A percentile compares a stretch with the other conserved stretches of the same genome.
These are phyloP conservation scores for Talaromyces wortmannii DNA, from an alignment of 495 filamentous ascomycete genomes.

Conservation along the genomic window DNA sequence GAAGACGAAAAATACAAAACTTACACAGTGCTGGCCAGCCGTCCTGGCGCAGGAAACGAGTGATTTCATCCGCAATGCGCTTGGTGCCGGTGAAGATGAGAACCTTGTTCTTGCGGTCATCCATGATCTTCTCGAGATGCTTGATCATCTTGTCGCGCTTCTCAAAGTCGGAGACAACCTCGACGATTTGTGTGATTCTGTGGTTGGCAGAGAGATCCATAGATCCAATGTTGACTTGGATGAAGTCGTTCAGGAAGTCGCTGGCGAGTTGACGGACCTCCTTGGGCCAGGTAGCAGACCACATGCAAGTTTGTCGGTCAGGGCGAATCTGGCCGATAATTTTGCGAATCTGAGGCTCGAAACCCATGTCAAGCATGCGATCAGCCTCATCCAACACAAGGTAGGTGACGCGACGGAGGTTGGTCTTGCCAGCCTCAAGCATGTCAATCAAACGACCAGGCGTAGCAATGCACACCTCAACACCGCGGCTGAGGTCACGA, in stretches of 20 bases:
- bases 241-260: conserved; percentile 93
- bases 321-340: conserved; percentile 96
- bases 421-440: conserved; percentile 95
- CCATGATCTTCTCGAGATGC: conserved; percentile 98
- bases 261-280: conserved; percentile 93
- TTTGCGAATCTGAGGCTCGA: conserved; percentile 98
- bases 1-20: conserved; percentile 12
- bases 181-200: conserved; percentile 95
- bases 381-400: conserved; percentile 97
- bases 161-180: conserved; percentile 91
- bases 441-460: conserved; percentile 97
- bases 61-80: conserved; percentile 97
- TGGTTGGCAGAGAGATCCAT: conserved; percentile 96
- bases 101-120: conserved; percentile 85
- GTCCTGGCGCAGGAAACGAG: conserved; percentile 96
- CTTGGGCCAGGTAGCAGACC: conserved; percentile 99
- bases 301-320: conserved; percentile 99
- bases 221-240: conserved; percentile 98
- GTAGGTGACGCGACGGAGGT: conserved; percentile 96
- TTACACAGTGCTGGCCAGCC: conserved; percentile 97
- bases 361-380: conserved; percentile 99
- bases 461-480: conserved; percentile 97
- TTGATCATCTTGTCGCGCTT: conserved; percentile 97
- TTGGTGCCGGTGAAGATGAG: conserved; percentile 98
- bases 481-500: conserved; percentile 85